phyloP scores from a whole-genome alignment of 306 rosid genomes.

The Trichosanthes truncata region DNA sequence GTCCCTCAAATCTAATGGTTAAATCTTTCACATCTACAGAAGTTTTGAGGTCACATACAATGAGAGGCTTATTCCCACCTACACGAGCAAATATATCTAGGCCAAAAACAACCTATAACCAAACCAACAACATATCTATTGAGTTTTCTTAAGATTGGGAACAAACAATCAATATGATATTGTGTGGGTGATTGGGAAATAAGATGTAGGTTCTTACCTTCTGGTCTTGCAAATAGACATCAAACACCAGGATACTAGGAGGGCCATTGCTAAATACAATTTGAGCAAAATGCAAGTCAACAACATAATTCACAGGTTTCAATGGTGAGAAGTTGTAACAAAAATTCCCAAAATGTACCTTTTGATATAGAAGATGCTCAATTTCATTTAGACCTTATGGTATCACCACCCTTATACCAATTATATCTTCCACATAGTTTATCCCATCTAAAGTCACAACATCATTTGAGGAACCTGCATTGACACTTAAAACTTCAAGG shows the following conservation, averaged over 20 bases:
- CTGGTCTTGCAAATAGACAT: conserved; percentile 20
- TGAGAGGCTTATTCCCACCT: conserved; percentile 19
- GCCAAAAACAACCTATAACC: conserved; percentile 20
- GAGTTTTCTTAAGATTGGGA: not conserved
- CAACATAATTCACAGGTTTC: conserved; percentile 16
- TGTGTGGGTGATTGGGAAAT: not conserved
- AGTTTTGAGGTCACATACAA: conserved; percentile 13
- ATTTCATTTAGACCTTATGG: conserved; percentile 11
- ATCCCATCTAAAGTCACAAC: conserved; percentile 14
- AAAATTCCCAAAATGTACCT: conserved; percentile 18
- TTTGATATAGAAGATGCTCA: conserved; percentile 9
- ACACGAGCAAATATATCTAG: conserved; percentile 23
- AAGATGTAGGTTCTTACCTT: conserved; percentile 9
- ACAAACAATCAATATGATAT: not conserved
- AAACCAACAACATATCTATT: not conserved
- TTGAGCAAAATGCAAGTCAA: conserved; percentile 23
- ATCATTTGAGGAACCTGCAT: conserved; percentile 15
- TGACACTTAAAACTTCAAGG: conserved; percentile 16
- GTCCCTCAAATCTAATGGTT: conserved; percentile 17
- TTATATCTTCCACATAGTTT: conserved; percentile 13
- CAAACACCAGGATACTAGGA: conserved; percentile 16
- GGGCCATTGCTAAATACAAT: conserved; percentile 20
- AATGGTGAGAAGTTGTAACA: conserved; percentile 8
- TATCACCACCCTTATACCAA: conserved; percentile 7
- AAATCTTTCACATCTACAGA: conserved; percentile 10